Evolutionary conservation across 2,329 filamentous ascomycete genomes (phyloP).

Genomic region (Nigrospora osmanthi): DNA sequence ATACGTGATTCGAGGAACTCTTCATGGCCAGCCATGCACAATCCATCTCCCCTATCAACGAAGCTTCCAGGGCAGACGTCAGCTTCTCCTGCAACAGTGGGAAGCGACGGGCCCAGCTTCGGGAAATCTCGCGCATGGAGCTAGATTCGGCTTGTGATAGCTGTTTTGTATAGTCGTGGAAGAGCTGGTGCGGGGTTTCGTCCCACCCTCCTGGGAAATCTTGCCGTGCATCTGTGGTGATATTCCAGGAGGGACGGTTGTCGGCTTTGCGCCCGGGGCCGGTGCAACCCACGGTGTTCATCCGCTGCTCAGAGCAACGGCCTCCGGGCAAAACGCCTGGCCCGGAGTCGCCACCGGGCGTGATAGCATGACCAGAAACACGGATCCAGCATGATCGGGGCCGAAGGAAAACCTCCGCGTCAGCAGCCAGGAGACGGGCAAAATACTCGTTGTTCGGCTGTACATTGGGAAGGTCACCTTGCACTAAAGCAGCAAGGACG

Average conservation of each 20-base stretch:
- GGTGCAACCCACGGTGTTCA: constrained; percentile 28
- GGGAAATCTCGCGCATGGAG: constrained; percentile 42
- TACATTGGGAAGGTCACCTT: constrained; percentile 48
- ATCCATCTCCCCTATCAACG: no score
- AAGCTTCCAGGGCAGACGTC: constrained; percentile 37
- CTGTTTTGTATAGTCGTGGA: constrained; percentile 51
- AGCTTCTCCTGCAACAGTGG: constrained; percentile 48
- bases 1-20: no score
- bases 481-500: constrained; percentile 52
- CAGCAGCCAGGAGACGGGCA: constrained; percentile 45
- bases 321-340: constrained; percentile 17
- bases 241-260: no score
- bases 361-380: constrained; percentile 39
- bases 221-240: constrained; percentile 26
- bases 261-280: constrained; percentile 42
- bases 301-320: constrained; percentile 15
- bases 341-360: not conserved
- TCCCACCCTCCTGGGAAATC: constrained; percentile 26
- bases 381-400: constrained; percentile 54
- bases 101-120: constrained; percentile 51
- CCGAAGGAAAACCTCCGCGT: constrained; percentile 43
- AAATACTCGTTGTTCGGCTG: constrained; percentile 57
- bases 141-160: constrained; percentile 48
- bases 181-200: constrained; percentile 30
- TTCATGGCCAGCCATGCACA: no score